Percentiles rank a stretch among this genome's conserved stretches.
phyloP scores from a whole-genome alignment of 2,329 filamentous ascomycete species.

The Xenoacremonium recifei region DNA sequence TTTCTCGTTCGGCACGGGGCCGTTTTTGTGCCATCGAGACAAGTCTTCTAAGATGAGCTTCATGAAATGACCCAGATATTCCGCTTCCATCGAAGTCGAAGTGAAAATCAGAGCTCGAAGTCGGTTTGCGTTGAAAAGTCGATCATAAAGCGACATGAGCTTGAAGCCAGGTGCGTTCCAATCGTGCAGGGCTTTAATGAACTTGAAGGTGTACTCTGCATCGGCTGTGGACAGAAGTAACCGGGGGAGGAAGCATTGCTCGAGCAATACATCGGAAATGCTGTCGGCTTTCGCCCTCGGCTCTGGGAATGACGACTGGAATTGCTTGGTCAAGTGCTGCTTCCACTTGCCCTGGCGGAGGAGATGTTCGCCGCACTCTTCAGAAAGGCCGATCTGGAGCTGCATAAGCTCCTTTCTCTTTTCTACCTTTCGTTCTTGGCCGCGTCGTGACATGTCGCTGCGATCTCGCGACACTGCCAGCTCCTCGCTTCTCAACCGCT shows the following conservation, averaged over 20 bases:
- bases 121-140: conserved; percentile 79
- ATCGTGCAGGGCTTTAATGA: conserved; percentile 85
- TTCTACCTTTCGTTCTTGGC: conserved; percentile 60
- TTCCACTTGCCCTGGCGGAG: conserved; percentile 66
- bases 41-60: conserved; percentile 80
- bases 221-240: conserved; percentile 81
- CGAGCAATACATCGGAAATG: conserved; percentile 75
- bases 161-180: conserved; percentile 83
- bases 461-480: conserved; percentile 68
- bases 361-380: conserved; percentile 71
- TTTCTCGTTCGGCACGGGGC: conserved; percentile 46
- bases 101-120: conserved; percentile 82
- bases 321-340: conserved; percentile 70
- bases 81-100: conserved; percentile 85
- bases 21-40: conserved; percentile 78
- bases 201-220: conserved; percentile 82
- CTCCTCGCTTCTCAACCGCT: conserved; percentile 65
- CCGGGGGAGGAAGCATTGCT: conserved; percentile 90
- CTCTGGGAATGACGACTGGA: conserved; percentile 74
- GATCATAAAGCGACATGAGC: conserved; percentile 78
- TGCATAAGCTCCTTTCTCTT: conserved; percentile 69
- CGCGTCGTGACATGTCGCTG: conserved; percentile 67
- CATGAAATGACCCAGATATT: conserved; percentile 89
- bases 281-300: conserved; percentile 61
- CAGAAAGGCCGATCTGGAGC: conserved; percentile 66